phyloP scores from a whole-genome alignment of 768 basidiomycete genomes.

The Pleurotus pulmonarius region DNA sequence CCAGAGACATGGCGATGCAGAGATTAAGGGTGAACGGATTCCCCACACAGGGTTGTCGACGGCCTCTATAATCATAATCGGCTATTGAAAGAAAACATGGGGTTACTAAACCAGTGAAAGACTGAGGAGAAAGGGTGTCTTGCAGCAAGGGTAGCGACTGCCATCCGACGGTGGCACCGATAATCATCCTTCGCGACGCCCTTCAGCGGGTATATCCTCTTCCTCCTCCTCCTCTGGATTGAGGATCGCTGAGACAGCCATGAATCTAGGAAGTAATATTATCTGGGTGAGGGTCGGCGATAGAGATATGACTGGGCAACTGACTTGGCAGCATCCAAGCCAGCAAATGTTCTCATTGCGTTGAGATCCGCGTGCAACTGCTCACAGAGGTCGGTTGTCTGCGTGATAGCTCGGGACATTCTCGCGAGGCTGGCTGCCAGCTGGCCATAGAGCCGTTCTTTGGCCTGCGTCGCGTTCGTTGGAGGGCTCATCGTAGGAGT shows the following conservation, averaged over 20 bases:
- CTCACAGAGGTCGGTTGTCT: conserved; percentile 76
- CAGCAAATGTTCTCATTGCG: conserved; percentile 77
- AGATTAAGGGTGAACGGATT: neutral
- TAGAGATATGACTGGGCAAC: conserved; percentile 16
- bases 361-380: conserved; percentile 72
- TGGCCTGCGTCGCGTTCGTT: conserved; percentile 69
- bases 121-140: no score
- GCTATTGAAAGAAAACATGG: no score
- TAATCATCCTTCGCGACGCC: neutral
- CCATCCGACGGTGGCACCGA: neutral
- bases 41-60: neutral
- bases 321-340: conserved; percentile 79
- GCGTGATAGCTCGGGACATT: conserved; percentile 63
- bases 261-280: conserved; percentile 32
- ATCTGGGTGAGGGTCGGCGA: neutral
- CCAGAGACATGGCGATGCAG: no score
- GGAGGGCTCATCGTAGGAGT: conserved; percentile 18
- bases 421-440: conserved; percentile 65
- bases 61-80: neutral
- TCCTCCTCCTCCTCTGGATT: conserved; percentile 23
- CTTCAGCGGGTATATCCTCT: neutral
- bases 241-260: conserved; percentile 45
- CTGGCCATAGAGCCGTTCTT: conserved; percentile 78
- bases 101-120: no score
- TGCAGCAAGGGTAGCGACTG: no score